Base-by-base conservation (phyloP, 208 protist genomes). In the Leishmania martiniquensis region DNA sequence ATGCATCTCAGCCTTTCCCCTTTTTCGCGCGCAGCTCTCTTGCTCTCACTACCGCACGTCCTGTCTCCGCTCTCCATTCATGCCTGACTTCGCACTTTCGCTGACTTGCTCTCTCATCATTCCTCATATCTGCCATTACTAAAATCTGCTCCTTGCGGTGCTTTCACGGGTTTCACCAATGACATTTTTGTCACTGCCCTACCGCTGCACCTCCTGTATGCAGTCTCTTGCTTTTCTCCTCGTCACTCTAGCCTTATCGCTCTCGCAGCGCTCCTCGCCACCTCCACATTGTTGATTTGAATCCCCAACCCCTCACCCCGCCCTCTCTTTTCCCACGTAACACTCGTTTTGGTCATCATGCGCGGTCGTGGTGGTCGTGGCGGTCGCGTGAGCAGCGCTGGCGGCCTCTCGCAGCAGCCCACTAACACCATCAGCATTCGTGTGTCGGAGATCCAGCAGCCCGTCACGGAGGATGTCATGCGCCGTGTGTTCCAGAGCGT, bases 391-490 rank as follows among this genome's bases (percentile, higher is more conserved):
- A 83, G 85, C 39, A 76, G 75, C 55, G 72, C 75, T 13, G 81
- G 74, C 75, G 68, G 55, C 70, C 76, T 49, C 68, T 82, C 70
- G 49, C 79, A 75, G 73, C 66, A 69, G 39, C 87, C 86, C 17
- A 86, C 83, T 15, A 91, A 97, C 78, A 93, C 94, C 0, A 80
- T 97, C 42, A 87, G 83, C 75, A 91, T 97, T 66, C 87, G 81
- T 63, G 86, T 97, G 51, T 91, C 83, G 12, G 86, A 96, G 29
- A 88, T 96, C 29, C 87, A 87, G 37, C 90, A 94, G 80, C 88
- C 91, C 12, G 94, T 97, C 47, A 95, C 92, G 49, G 89, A 96
- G 84, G 88, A 95, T 60, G 88, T 93, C 69, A 93, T 97, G 91
- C 87, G 89, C 73, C 89, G 88, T 63, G 94, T 97, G 37, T 97